phyloP scores from a whole-genome alignment of 2,329 filamentous ascomycete species.

The Colletotrichum tofieldiae region DNA sequence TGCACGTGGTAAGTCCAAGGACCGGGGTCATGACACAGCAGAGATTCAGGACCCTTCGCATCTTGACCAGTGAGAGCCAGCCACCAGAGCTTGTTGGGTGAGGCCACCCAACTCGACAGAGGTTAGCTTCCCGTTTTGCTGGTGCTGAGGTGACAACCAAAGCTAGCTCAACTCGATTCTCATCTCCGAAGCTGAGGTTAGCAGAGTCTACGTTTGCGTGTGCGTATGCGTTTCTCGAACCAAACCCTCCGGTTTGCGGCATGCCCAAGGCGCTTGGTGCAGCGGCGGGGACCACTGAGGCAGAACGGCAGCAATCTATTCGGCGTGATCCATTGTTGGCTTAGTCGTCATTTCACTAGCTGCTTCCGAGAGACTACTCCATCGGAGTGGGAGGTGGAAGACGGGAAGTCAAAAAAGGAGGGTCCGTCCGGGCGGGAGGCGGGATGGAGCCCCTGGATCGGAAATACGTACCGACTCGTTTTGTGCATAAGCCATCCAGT shows the following conservation, averaged over 20 bases:
- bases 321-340: background rate
- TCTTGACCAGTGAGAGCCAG: background rate
- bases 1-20: background rate
- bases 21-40: background rate
- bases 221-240: background rate
- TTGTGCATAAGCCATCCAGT: constrained; percentile 5
- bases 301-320: background rate
- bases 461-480: constrained; percentile 2
- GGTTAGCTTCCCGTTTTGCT: no score
- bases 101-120: background rate
- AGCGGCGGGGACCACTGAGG: background rate
- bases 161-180: background rate
- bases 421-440: constrained; percentile 7
- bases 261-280: background rate
- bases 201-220: no score
- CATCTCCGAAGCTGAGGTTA: background rate
- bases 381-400: background rate
- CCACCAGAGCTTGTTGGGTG: background rate
- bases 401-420: background rate
- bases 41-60: background rate
- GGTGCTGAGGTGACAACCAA: background rate
- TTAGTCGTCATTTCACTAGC: background rate
- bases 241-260: background rate
- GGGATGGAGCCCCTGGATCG: background rate
- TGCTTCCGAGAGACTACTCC: background rate